These are phyloP conservation scores for Arthrobotrys entomopaga DNA, from an alignment of 2,329 filamentous ascomycete species.

Conservation along the genomic window DNA sequence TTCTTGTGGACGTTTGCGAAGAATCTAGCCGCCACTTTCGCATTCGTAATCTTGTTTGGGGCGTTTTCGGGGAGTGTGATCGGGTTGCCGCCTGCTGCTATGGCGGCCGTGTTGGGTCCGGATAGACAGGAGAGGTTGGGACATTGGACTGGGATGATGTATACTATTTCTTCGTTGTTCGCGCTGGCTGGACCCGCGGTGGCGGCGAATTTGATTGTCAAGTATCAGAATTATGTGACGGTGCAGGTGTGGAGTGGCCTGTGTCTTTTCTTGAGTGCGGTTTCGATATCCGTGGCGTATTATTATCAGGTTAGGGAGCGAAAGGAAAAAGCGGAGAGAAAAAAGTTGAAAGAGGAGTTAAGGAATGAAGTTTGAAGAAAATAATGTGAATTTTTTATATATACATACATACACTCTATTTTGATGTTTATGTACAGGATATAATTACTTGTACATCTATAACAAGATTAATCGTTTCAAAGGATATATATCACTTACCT, in stretches of 20 bases:
- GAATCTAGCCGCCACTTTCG: slow-evolving; percentile 16
- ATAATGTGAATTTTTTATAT: not conserved
- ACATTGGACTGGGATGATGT: slow-evolving; percentile 55
- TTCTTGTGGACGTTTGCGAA: slow-evolving; percentile 51
- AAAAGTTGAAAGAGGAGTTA: too few species aligned
- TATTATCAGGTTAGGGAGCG: not conserved
- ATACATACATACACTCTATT: not conserved
- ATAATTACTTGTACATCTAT: too few species aligned
- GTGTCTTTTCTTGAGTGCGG: slow-evolving; percentile 42
- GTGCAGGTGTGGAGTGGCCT: slow-evolving; percentile 46
- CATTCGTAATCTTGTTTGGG: slow-evolving; percentile 47
- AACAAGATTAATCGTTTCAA: too few species aligned
- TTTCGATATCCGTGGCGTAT: slow-evolving; percentile 14
- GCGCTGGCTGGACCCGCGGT: slow-evolving; percentile 37
- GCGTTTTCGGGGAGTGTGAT: slow-evolving; percentile 51
- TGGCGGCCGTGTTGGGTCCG: slow-evolving; percentile 42
- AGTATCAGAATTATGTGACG: slow-evolving; percentile 31
- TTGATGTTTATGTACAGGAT: too few species aligned
- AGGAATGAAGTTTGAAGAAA: too few species aligned
- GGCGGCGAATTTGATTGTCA: slow-evolving; percentile 41
- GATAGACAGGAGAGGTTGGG: slow-evolving; percentile 44
- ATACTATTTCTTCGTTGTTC: slow-evolving; percentile 49
- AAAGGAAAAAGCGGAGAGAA: not conserved
- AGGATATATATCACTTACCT: not conserved
- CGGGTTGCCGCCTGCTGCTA: slow-evolving; percentile 47